Evolutionary conservation across 169 alveolate species (phyloP).

Genomic region (Toxoplasma gondii): DNA sequence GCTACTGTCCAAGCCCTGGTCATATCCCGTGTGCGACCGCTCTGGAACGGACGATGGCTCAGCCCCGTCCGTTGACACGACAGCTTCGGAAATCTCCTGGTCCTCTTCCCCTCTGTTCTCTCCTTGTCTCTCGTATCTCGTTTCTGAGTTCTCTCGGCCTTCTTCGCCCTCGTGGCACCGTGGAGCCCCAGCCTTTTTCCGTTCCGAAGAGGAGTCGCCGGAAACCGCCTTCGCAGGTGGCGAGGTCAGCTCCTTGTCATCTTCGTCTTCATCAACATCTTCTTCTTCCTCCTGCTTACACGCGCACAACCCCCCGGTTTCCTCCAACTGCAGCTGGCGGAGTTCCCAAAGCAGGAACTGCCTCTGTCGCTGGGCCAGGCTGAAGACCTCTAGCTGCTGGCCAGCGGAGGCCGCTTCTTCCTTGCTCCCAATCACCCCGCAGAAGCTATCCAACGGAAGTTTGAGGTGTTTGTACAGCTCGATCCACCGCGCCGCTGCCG

Average conservation of each 20-base stretch:
- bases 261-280: background rate
- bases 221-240: too few species aligned
- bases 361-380: background rate
- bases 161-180: too few species aligned
- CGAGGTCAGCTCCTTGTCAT: background rate
- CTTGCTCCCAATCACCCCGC: background rate
- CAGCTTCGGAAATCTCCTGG: too few species aligned
- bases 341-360: constrained; percentile 23
- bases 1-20: too few species aligned
- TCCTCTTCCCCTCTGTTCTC: too few species aligned
- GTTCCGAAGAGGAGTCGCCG: too few species aligned
- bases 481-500: constrained; percentile 29
- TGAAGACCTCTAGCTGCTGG: background rate
- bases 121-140: background rate
- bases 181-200: too few species aligned
- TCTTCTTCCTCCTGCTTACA: background rate
- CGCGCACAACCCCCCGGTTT: constrained; percentile 1
- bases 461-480: background rate
- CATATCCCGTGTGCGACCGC: too few species aligned
- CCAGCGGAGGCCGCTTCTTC: background rate
- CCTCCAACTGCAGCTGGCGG: constrained; percentile 36
- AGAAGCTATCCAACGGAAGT: constrained; percentile 6
- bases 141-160: background rate
- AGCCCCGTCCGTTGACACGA: background rate
- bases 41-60: too few species aligned